Base-by-base conservation (phyloP, 345 rosid genomes). In the Bruguiera parviflora region DNA sequence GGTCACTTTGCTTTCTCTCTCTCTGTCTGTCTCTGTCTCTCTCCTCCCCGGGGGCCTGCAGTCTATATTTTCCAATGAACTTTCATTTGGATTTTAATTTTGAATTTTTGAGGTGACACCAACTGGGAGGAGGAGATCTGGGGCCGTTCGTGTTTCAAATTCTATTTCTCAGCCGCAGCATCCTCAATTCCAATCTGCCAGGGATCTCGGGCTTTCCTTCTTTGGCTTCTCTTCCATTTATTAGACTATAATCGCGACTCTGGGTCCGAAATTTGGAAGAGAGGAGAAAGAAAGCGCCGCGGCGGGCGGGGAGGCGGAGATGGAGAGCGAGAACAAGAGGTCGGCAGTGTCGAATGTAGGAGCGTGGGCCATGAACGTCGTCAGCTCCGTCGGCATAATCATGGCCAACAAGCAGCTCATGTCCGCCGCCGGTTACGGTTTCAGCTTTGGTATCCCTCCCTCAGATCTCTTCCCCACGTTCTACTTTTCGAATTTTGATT, bases 321-420 rank as follows among this genome's bases (percentile, higher is more conserved):
- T 77, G 85, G 92, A 85, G 86, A 69, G 53, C 72, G 88, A 87
- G 86, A 83, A 80, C 85, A 90, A 84, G 63, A 73, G 81, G 71
- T 76, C 92, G 67, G 65, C 90, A 15, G 93, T 94, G 16, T 94
- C 98, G 0, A 90, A 94, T 72, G 84, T 87, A 16, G 97, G 98
- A 21, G 97, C 98, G 1, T 94, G 97, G 98, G 96, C 83, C 49
- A 89, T 91, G 97, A 94, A 93, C 69, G 85, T 91, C 6, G 24
- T 91, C 29, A 94, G 97, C 84, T 94, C 97, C 66, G 96, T 94
- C 46, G 96, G 97, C 28, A 87, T 94, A 71, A 94, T 91, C 57
- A 89, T 94, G 98, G 97, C 92, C 57, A 94, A 94, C 79, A 94
- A 94, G 86, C 97, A 89, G 81, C 96, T 94, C 62, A 91, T 94